phyloP scores from a whole-genome alignment of 2,329 filamentous ascomycete species.

The Zymoseptoria pseudotritici region DNA sequence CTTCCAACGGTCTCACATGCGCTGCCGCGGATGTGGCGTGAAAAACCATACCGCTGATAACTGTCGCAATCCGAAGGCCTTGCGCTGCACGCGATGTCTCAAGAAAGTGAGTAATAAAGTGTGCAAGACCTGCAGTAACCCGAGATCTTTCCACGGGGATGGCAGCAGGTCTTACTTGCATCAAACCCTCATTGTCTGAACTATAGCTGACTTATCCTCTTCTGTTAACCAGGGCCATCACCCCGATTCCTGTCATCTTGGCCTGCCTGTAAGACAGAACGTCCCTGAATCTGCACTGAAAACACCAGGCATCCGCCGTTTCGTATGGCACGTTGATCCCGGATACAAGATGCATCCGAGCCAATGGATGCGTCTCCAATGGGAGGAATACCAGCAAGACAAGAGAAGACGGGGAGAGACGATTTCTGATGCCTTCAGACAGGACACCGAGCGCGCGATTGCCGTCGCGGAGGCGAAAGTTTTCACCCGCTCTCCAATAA shows the following conservation, averaged over 20 bases:
- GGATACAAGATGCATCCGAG: not conserved
- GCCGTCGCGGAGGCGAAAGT: not conserved
- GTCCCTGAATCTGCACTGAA: not conserved
- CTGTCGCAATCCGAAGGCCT: conserved; percentile 3
- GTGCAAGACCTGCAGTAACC: no score
- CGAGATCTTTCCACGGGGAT: no score
- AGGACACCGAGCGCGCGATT: not conserved
- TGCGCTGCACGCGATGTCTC: not conserved
- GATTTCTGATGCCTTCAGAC: not conserved
- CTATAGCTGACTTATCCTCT: no score
- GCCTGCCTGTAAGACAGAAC: not conserved
- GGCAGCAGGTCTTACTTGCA: no score
- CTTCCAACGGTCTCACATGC: not conserved
- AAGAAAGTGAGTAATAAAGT: not conserved
- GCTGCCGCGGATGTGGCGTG: not conserved
- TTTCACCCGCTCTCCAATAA: not conserved
- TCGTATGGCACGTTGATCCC: not conserved
- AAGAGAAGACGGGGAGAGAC: not conserved
- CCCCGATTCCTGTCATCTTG: no score
- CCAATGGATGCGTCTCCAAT: not conserved
- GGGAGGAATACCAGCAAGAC: not conserved
- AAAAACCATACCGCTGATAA: conserved; percentile 1
- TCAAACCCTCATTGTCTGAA: no score
- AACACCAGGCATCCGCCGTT: not conserved
- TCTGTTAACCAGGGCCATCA: no score